phyloP scores from a whole-genome alignment of 441 rosid genomes.

The Brassica balearica region DNA sequence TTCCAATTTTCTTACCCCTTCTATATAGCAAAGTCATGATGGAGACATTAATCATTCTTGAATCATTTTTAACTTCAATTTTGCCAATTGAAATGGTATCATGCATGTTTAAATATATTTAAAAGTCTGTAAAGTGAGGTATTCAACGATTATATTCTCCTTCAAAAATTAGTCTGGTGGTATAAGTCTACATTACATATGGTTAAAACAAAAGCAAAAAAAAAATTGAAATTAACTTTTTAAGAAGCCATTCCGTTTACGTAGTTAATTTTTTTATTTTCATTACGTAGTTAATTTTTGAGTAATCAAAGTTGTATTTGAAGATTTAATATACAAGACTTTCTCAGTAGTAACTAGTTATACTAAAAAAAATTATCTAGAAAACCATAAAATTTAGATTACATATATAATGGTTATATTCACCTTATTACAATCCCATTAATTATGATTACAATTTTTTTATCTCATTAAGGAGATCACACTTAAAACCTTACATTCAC shows the following conservation, averaged over 20 bases:
- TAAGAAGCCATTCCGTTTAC: background rate
- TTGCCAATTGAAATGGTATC: background rate
- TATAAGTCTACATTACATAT: background rate
- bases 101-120: background rate
- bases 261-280: background rate
- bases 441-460: background rate
- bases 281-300: background rate
- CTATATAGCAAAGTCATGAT: background rate
- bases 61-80: background rate
- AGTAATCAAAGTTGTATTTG: conserved; percentile 4
- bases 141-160: background rate
- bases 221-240: background rate
- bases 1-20: background rate
- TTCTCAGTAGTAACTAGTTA: background rate
- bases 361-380: background rate
- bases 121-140: background rate
- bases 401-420: background rate
- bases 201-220: background rate
- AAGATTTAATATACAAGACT: background rate
- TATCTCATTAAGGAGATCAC: conserved; percentile 1
- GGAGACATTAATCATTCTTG: background rate
- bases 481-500: background rate
- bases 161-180: background rate
- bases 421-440: background rate
- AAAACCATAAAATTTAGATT: background rate